Base-by-base conservation (phyloP, 352 stramenopile species). In the Phytopythium mirpurense region DNA sequence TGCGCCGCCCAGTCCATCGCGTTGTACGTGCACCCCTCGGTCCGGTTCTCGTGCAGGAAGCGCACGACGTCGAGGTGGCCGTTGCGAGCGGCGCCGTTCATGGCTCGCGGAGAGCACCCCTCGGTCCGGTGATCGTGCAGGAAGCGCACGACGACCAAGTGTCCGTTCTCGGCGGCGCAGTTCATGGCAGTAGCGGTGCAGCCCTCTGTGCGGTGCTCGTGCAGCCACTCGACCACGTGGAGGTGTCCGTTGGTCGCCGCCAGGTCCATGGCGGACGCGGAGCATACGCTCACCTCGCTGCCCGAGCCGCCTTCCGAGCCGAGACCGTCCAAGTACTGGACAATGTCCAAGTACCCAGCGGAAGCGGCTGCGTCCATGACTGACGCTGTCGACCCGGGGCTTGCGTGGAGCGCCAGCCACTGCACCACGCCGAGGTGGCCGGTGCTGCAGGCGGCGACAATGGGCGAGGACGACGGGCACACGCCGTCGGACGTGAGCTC, bases 11-110 rank as follows among this genome's bases (percentile, higher is more conserved):
- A 34, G 41, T 71, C 59, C 64, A 72, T 66, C 10, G 60, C 64
- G n/a, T 57, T 66, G 10, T 3, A 40, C 3, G 60, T 72, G 14
- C 64, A 72, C 12, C 60, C 64, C 57, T 72, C 64, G 4, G 24
- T 23, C 5, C 67, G 54, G 50, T 67, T 56, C 26, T 63, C 57
- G 54, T 82, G 67, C 15, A 86, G 45, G 54, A 75, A 83, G 51
- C 63, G 23, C 3, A 72, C 67, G 38, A 72, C 51, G 7, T 70
- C 54, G 9, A 68, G 32, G 29, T 71, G 54, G n/a, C 67, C 67
- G n/a, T 52, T 54, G 18, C 55, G 48, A 15, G 62, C 57, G 6
- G 67, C 60, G 1, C 42, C 52, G 48, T 73, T 61, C 62, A 70
- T 65, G 8, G 64, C 64, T 14, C 61, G 55, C 0, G 41, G 54